Conservation (phyloP, 495 filamentous ascomycete species). For the Hypoxylon perforatum region DNA sequence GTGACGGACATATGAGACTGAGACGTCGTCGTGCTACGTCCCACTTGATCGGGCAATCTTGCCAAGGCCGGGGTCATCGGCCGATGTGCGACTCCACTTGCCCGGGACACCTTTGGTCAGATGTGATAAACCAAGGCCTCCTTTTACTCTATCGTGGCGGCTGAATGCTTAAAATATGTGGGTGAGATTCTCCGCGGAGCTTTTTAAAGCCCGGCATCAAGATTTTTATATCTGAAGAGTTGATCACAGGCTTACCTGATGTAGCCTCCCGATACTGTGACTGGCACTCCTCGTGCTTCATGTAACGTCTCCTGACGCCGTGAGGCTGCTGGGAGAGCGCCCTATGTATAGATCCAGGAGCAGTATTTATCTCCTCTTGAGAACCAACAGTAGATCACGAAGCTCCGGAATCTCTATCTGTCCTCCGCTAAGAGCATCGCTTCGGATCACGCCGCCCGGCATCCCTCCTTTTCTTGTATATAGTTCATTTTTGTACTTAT, state of each 20-base stretch:
- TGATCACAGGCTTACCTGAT: conserved; percentile 24
- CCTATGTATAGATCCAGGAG: background rate
- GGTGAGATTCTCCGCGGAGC: conserved; percentile 6
- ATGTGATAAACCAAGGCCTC: conserved; percentile 16
- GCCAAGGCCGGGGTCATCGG: conserved; percentile 33
- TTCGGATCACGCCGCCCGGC: conserved; percentile 7
- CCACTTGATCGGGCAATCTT: conserved; percentile 15
- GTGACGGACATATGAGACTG: conserved; percentile 27
- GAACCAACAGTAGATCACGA: conserved; percentile 31
- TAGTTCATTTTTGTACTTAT: conserved; percentile 39
- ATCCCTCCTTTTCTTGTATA: conserved; percentile 36
- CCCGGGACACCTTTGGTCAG: conserved; percentile 27
- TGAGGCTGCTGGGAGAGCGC: conserved; percentile 8
- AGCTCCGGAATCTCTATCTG: conserved; percentile 22
- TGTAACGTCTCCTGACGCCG: conserved; percentile 46
- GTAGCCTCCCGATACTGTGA: conserved; percentile 15
- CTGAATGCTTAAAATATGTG: conserved; percentile 15
- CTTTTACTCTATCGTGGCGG: conserved; percentile 29
- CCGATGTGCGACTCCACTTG: conserved; percentile 22
- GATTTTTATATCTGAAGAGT: conserved; percentile 6
- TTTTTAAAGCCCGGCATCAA: conserved; percentile 14
- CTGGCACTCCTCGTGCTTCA: conserved; percentile 32
- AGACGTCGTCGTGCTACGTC: conserved; percentile 23
- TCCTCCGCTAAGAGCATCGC: conserved; percentile 21
- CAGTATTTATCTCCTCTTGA: conserved; percentile 13